A percentile compares a stretch with the other conserved stretches of the same genome.
These are phyloP conservation scores for Daldinia sp. DNA, from an alignment of 2,329 filamentous ascomycete species.

Conservation along the genomic window DNA sequence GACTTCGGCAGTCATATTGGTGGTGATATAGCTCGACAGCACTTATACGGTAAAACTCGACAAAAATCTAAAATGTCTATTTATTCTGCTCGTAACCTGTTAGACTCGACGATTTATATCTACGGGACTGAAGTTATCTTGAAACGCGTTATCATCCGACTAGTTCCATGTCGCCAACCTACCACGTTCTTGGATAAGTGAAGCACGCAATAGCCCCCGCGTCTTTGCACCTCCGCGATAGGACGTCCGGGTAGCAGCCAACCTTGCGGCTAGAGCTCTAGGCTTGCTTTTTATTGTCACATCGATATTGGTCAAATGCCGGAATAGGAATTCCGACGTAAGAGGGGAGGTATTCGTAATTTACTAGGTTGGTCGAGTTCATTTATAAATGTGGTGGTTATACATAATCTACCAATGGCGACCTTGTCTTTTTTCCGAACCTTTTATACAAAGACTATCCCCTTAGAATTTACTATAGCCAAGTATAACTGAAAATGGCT, in stretches of 20 bases:
- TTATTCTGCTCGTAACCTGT: background rate
- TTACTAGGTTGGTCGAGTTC: background rate
- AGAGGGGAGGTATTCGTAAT: constrained; percentile 3
- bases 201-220: constrained; percentile 38
- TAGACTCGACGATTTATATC: constrained; percentile 22
- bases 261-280: constrained; percentile 14
- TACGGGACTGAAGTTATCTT: constrained; percentile 22
- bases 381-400: constrained; percentile 1
- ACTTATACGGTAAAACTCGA: background rate
- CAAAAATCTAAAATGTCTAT: background rate
- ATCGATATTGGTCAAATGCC: constrained; percentile 10
- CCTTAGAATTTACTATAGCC: background rate
- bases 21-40: background rate
- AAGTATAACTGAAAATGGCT: constrained; percentile 14
- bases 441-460: background rate
- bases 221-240: constrained; percentile 37
- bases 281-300: constrained; percentile 7
- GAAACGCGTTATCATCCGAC: constrained; percentile 27
- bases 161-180: constrained; percentile 18
- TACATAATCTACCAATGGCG: background rate
- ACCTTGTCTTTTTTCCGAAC: background rate
- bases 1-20: constrained; percentile 25
- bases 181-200: constrained; percentile 20
- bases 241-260: constrained; percentile 22
- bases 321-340: constrained; percentile 16